These are phyloP conservation scores for Malbranchea cinnamomea DNA, from an alignment of 2,329 filamentous ascomycete genomes.

Conservation along the genomic window DNA sequence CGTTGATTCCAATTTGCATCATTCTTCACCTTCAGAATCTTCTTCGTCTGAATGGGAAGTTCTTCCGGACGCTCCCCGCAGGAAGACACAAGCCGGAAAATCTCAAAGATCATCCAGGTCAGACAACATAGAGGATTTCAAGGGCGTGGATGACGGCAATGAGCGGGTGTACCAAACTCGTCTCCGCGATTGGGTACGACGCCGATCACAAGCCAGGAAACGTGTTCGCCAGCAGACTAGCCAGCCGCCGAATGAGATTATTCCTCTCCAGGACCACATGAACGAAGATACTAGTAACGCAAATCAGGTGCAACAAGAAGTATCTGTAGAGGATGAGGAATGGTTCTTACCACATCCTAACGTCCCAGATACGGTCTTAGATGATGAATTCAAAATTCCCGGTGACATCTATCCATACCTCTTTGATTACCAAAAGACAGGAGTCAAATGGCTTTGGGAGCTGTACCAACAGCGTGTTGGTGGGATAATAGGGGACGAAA, in stretches of 20 bases:
- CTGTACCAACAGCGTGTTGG: slow-evolving; percentile 79
- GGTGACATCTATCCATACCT: slow-evolving; percentile 86
- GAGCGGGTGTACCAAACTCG: slow-evolving; percentile 65
- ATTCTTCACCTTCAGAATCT: slow-evolving; percentile 12
- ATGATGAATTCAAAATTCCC: slow-evolving; percentile 64
- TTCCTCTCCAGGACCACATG: slow-evolving; percentile 20
- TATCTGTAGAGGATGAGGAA: slow-evolving; percentile 36
- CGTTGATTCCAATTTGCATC: slow-evolving; percentile 11
- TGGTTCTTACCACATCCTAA: slow-evolving; percentile 82
- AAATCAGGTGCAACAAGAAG: too few species aligned
- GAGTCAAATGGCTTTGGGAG: slow-evolving; percentile 91
- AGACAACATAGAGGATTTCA: slow-evolving; percentile 37
- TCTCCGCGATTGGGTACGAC: slow-evolving; percentile 57
- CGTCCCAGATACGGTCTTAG: slow-evolving; percentile 57
- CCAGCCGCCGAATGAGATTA: slow-evolving; percentile 13
- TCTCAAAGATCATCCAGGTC: slow-evolving; percentile 20
- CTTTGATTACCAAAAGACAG: slow-evolving; percentile 94
- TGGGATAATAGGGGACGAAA: slow-evolving; percentile 92
- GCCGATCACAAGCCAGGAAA: slow-evolving; percentile 45
- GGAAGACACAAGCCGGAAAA: slow-evolving; percentile 13
- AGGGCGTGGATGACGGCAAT: slow-evolving; percentile 72
- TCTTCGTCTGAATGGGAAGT: slow-evolving; percentile 7
- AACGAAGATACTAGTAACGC: slow-evolving; percentile 12
- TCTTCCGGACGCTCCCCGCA: slow-evolving; percentile 8
- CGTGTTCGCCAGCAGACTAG: slow-evolving; percentile 29